Base-by-base conservation (phyloP, 768 basidiomycete genomes). In the Goffeauzyma gilvescens region DNA sequence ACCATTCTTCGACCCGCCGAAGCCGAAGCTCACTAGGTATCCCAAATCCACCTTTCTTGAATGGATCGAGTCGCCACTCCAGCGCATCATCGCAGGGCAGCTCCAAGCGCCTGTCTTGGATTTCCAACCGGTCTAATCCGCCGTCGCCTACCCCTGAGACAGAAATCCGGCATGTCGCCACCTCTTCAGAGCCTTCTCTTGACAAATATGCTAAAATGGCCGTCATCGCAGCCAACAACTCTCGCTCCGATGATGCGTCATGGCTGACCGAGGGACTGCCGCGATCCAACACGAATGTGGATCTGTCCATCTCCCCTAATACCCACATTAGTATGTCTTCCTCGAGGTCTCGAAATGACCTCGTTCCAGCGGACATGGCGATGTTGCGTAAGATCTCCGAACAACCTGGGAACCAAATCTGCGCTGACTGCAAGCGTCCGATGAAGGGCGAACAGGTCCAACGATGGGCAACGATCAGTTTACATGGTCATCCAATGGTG, bases 391-490 rank as follows among this genome's bases (percentile, higher is more conserved):
- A 45, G 32, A 50, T 63, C 15, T 56, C 57, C 27, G 55, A 51
- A 33, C 25, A 44, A 30, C 50, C 53, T 0, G 40, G 44, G 23
- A 63, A 63, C 45, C 42, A 34, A 15, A 42, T 21, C 24, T 63
- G 62, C 42, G 59, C 59, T n/a, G 62, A 63, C 50, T 63, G 62
- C 41, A 23, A 24, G 9, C 42, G 42, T 9, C 37, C 47, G 3
- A 50, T 58, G 18, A 59, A 54, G 32, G 46, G 53, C 2, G 60
- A 57, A 45, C 56, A 52, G 31, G 42, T 51, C 9, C 53, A 52
- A 49, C 49, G 59, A 18, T 63, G 62, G 62, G 62, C 62, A 6
- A 59, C 59, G 4, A 50, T 59, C 15, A 55, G 37, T 26, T 42
- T 63, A 0, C 51, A 57, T 27, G 54, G 55, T 5, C 38, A 25